These are phyloP conservation scores for Exserohilum rostratum DNA, from an alignment of 2,329 filamentous ascomycete genomes.

Conservation along the genomic window DNA sequence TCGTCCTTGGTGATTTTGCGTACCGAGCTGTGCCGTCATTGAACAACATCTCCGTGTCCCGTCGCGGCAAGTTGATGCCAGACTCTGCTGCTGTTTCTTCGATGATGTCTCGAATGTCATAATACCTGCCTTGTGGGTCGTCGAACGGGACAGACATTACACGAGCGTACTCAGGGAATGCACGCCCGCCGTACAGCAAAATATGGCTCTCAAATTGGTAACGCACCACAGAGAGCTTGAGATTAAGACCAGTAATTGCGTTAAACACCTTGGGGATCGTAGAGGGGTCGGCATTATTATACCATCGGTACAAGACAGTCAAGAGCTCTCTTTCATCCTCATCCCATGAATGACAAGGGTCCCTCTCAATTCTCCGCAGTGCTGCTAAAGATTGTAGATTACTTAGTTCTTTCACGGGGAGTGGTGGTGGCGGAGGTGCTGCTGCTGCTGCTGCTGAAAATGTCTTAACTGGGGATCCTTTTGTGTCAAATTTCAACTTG, in stretches of 20 bases:
- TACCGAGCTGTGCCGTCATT: constrained; percentile 5
- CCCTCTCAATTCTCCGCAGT: background rate
- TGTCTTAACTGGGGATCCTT: too few relatives aligned
- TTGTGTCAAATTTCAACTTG: background rate
- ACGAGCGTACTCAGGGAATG: constrained; percentile 2
- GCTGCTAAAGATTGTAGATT: background rate
- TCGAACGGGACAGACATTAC: constrained; percentile 12
- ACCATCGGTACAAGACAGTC: constrained; percentile 16
- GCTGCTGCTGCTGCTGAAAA: background rate
- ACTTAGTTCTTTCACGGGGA: background rate
- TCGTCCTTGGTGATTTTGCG: constrained; percentile 5
- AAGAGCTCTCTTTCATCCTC: constrained; percentile 14
- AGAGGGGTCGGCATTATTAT: background rate
- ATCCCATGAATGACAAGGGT: constrained; percentile 3
- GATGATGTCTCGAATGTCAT: background rate
- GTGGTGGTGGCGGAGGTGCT: background rate
- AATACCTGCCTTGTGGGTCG: constrained; percentile 13
- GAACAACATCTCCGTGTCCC: background rate
- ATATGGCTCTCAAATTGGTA: constrained; percentile 18
- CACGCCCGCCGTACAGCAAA: constrained; percentile 4
- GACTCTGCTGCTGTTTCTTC: background rate
- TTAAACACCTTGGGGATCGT: constrained; percentile 18
- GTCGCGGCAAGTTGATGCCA: background rate
- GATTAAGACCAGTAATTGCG: background rate
- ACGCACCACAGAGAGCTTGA: background rate